Evolutionary conservation across 305 asterid species (phyloP).

Genomic region (Galium porrigens): DNA sequence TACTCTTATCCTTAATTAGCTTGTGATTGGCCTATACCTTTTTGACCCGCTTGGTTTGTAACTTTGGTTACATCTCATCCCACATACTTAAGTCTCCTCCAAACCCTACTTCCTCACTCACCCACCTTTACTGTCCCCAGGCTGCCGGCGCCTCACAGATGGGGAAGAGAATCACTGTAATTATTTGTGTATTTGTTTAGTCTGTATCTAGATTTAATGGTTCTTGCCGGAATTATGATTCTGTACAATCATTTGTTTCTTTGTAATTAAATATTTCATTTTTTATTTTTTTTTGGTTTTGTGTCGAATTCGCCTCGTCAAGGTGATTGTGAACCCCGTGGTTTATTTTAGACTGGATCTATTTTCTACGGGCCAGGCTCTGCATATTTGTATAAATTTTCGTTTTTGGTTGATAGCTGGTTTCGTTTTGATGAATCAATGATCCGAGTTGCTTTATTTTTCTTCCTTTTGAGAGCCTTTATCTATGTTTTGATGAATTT

Average conservation of each 20-base stretch:
- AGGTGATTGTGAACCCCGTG: background rate
- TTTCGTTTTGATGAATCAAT: background rate
- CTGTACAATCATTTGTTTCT: background rate
- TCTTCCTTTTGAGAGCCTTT: background rate
- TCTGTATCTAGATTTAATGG: background rate
- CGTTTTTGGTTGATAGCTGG: background rate
- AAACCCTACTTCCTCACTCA: background rate
- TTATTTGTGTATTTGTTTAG: background rate
- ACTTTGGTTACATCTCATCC: background rate
- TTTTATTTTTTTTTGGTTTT: background rate
- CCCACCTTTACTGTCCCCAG: background rate
- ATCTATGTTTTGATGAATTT: background rate
- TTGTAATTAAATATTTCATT: background rate
- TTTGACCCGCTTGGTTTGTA: background rate
- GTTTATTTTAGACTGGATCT: background rate
- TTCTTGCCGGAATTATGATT: background rate
- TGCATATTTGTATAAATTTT: background rate
- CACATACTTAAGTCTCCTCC: background rate
- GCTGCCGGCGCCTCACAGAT: background rate
- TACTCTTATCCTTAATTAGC: background rate
- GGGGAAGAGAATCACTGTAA: slow-evolving; percentile 3
- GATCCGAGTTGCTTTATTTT: background rate
- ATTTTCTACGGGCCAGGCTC: background rate
- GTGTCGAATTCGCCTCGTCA: background rate
- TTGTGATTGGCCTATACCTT: background rate